Evolutionary conservation across 495 filamentous ascomycete species (phyloP).

Genomic region (Xylaria acuta): DNA sequence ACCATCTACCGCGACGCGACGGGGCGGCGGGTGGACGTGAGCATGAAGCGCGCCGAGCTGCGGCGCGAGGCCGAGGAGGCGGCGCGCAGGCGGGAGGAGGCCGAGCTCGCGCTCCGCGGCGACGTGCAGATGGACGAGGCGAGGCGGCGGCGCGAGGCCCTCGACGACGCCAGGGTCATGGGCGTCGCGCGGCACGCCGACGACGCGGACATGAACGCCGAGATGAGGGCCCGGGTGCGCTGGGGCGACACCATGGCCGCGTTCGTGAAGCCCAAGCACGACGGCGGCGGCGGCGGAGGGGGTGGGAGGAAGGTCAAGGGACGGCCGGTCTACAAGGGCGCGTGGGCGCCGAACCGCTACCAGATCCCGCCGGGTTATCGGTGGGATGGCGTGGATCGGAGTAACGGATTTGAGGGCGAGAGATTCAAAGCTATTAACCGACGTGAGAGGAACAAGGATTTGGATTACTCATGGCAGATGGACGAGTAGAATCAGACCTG

Average conservation of each 20-base stretch:
- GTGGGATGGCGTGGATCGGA: conserved; percentile 97
- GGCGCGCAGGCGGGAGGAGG: conserved; percentile 64
- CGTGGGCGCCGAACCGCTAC: conserved; percentile 88
- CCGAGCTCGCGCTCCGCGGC: conserved; percentile 72
- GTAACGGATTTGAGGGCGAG: conserved; percentile 94
- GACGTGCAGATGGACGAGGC: conserved; percentile 78
- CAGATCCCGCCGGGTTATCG: conserved; percentile 88
- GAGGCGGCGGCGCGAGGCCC: conserved; percentile 58
- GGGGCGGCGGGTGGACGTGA: conserved; percentile 87
- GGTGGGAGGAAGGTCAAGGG: conserved; percentile 53
- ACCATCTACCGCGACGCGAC: conserved; percentile 94
- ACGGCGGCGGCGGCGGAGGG: background rate
- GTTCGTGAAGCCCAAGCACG: conserved; percentile 65
- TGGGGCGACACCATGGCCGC: conserved; percentile 95
- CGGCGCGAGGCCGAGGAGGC: conserved; percentile 75
- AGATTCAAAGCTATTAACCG: conserved; percentile 87
- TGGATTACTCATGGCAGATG: conserved; percentile 97
- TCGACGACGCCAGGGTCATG: conserved; percentile 82
- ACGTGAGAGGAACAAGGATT: conserved; percentile 70
- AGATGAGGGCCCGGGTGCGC: conserved; percentile 72
- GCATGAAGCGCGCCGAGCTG: conserved; percentile 87
- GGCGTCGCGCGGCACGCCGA: conserved; percentile 78
- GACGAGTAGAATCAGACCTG: conserved; percentile 64
- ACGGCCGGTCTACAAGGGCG: conserved; percentile 78
- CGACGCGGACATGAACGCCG: conserved; percentile 82